Evolutionary conservation across 495 filamentous ascomycete genomes (phyloP).

Genomic region (Pseudevernia furfuracea): DNA sequence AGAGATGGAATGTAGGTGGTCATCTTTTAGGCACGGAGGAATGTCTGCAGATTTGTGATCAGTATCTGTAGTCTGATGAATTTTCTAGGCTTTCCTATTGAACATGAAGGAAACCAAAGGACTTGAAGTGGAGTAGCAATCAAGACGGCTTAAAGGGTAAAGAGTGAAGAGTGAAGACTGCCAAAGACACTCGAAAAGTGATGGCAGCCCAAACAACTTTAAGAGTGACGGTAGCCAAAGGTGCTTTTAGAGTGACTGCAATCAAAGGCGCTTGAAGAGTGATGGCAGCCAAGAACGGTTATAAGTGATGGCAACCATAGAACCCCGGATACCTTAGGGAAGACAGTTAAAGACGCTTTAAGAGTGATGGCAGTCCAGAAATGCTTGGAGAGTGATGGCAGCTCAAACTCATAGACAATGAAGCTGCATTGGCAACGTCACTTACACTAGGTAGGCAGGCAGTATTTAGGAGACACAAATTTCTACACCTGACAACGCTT

Average conservation of each 20-base stretch:
- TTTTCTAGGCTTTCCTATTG: not conserved
- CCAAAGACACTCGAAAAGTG: not conserved
- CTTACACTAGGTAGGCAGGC: not conserved
- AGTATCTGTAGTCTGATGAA: not conserved
- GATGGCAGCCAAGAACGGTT: not conserved
- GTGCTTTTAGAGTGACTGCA: not conserved
- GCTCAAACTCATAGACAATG: not conserved
- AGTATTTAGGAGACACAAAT: not conserved
- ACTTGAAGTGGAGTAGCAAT: not conserved
- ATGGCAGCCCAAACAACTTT: not conserved
- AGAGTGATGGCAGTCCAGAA: not conserved
- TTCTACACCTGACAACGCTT: not conserved
- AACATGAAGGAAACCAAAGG: not conserved
- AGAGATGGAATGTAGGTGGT: constrained; percentile 56
- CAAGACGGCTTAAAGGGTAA: too few species aligned
- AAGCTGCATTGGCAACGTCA: not conserved
- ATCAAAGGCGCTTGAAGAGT: not conserved
- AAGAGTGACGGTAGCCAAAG: not conserved
- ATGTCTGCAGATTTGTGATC: not conserved
- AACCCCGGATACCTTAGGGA: not conserved
- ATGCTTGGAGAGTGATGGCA: not conserved
- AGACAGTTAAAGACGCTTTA: not conserved
- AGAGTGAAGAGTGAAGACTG: not conserved
- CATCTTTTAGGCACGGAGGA: constrained; percentile 39
- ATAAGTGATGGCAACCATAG: not conserved